Evolutionary conservation across 2,329 filamentous ascomycete genomes (phyloP), one percentile per base, ranked within the genome.

Genomic region (Aspergillus sp.): DNA sequence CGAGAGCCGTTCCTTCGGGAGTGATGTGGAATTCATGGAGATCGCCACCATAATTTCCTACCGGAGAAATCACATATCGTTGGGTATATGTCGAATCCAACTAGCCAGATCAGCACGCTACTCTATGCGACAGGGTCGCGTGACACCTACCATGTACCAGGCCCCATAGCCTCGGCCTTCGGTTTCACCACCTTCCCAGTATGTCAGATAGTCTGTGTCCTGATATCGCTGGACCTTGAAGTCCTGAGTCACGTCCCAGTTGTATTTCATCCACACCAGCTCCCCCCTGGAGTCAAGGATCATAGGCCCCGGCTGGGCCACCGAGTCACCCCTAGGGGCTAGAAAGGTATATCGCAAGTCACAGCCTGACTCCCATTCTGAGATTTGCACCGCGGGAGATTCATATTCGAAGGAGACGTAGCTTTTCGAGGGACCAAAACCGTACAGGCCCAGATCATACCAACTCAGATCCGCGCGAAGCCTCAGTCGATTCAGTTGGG

Each of bases 21-120:
- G 72, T 74, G 59, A 75, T 70, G 21, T 67, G 67, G n/a, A 74
- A 70, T 17, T 77, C 75, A 41, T 77, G 75, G 36, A 76, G 58
- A 57, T 77, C 68, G 7, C 73, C 67, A 21, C 62, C 65, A 36
- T 63, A 65, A 36, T 61, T 64, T 19, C 70, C 69, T 47, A 62
- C 62, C 2, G 63, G 65, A 5, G 52, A 56, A 9, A 69, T 64
- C 15, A 64, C 62, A 25, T 66, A 67, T 30, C 62, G 65, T 30
- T 63, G 62, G 4, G 60, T 67, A 45, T 72, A 71, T 2, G 64
- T 59, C 8, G 65, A 65, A 57, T 73, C 69, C 13, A 72, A 59
- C 70, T 72, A 23, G 10, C 2, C 28, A 38, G 7, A 43, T 61
- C 47, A 63, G 57, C 8, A 13, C 13, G 10, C 5, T 6, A 15